A percentile compares a stretch with the other conserved stretches of the same genome.
phyloP scores from a whole-genome alignment of 495 filamentous ascomycete species.

The Chaetomium fimeti region DNA sequence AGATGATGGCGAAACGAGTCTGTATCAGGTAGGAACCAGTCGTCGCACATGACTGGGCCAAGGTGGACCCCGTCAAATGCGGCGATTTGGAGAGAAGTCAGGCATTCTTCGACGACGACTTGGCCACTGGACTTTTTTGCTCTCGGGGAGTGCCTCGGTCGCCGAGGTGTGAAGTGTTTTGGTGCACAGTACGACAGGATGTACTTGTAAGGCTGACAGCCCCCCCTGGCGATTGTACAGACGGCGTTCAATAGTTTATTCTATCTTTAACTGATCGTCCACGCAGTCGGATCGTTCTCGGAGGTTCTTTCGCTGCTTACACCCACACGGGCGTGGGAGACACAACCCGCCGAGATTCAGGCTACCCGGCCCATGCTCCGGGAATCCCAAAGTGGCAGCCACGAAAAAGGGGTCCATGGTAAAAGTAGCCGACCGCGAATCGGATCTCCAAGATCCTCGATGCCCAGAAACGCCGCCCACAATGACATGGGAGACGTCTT shows the following conservation, averaged over 20 bases:
- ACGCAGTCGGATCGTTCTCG: slow-evolving; percentile 13
- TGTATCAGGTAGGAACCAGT: background rate
- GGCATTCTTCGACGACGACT: background rate
- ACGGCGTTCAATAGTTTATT: too few relatives aligned
- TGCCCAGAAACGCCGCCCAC: background rate
- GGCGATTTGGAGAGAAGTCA: background rate
- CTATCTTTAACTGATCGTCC: background rate
- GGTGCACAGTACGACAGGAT: too few relatives aligned
- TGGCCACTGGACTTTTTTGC: background rate
- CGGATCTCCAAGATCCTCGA: slow-evolving; percentile 4
- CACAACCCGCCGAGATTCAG: slow-evolving; percentile 2
- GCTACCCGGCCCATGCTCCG: slow-evolving; percentile 4
- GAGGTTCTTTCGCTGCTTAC: background rate
- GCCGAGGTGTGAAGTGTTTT: background rate
- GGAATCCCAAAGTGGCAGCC: slow-evolving; percentile 4
- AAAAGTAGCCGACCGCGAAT: slow-evolving; percentile 13
- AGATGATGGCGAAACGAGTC: background rate
- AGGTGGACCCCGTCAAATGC: background rate
- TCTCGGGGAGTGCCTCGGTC: background rate
- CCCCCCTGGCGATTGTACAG: background rate
- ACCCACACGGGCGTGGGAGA: background rate
- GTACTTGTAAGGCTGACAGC: background rate
- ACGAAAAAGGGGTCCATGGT: slow-evolving; percentile 1
- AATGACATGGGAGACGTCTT: background rate
- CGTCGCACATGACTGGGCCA: background rate